Evolutionary conservation across 352 stramenopile genomes (phyloP).

Genomic region (Thalassiosira hispida): DNA sequence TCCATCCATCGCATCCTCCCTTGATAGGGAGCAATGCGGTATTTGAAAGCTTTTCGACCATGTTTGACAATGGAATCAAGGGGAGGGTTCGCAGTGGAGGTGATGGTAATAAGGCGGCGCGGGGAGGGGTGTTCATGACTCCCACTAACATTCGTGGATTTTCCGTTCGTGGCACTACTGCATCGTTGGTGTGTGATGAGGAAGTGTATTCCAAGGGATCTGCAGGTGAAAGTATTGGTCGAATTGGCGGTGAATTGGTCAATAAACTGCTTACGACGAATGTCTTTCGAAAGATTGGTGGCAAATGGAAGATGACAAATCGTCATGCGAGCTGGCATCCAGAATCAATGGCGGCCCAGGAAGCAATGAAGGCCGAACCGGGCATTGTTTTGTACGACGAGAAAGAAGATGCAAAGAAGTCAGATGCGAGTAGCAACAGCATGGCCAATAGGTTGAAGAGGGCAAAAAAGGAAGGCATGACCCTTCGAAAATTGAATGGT

Average conservation of each 20-base stretch:
- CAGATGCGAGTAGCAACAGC: background rate
- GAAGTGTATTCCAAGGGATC: constrained; percentile 67
- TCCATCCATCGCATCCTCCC: constrained; percentile 76
- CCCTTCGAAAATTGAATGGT: constrained; percentile 31
- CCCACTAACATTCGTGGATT: constrained; percentile 71
- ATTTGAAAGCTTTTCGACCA: constrained; percentile 68
- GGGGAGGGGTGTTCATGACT: constrained; percentile 63
- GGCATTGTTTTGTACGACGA: constrained; percentile 45
- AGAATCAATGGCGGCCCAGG: constrained; percentile 65
- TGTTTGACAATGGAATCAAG: constrained; percentile 74
- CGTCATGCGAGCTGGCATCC: constrained; percentile 82
- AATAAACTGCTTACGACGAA: constrained; percentile 82
- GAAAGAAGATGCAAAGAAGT: constrained; percentile 19
- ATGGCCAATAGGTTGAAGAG: background rate
- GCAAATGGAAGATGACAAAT: constrained; percentile 78
- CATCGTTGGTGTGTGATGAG: constrained; percentile 81
- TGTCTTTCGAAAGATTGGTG: constrained; percentile 81
- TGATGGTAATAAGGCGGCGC: constrained; percentile 8
- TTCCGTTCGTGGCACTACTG: constrained; percentile 72
- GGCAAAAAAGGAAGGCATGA: constrained; percentile 20
- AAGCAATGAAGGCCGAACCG: constrained; percentile 56
- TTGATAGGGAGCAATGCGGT: constrained; percentile 67
- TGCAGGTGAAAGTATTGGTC: constrained; percentile 27
- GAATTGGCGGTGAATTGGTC: constrained; percentile 46
- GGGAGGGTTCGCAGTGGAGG: constrained; percentile 41